A percentile compares a stretch with the other conserved stretches of the same genome.
phyloP scores from a whole-genome alignment of 495 filamentous ascomycete species.

The Trichoderma virens region DNA sequence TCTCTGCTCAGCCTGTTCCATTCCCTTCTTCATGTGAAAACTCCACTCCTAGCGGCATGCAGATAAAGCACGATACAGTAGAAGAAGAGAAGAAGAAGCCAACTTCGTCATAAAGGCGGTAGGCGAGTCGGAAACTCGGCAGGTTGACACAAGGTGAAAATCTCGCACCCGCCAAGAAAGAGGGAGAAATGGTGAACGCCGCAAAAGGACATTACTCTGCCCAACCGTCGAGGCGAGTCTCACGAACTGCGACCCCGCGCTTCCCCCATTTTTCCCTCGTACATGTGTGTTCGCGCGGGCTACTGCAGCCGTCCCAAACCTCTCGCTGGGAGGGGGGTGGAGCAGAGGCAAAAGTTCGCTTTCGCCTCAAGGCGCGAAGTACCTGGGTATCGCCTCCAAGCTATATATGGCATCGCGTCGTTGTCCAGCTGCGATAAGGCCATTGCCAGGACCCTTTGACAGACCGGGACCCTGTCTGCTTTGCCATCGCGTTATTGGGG shows the following conservation, averaged over 20 bases:
- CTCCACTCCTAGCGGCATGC: not conserved
- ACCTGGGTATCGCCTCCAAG: not conserved
- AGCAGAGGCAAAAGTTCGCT: slow-evolving; percentile 5
- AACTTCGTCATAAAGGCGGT: not conserved
- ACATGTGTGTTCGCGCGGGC: not conserved
- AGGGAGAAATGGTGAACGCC: not conserved
- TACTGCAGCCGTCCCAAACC: not conserved
- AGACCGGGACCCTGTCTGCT: not conserved
- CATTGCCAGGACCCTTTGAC: not conserved
- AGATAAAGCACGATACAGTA: not conserved
- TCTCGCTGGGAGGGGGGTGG: not conserved
- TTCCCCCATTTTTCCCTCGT: not conserved
- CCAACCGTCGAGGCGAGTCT: not conserved
- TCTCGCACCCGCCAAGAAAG: not conserved
- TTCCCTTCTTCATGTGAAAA: not conserved
- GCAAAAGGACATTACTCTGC: not conserved
- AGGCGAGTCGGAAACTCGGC: not conserved
- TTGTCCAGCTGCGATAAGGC: not conserved
- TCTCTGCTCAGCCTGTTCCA: not conserved
- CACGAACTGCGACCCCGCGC: not conserved
- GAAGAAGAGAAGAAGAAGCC: not conserved
- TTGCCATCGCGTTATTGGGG: not conserved
- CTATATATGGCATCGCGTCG: not conserved
- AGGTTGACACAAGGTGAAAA: not conserved
- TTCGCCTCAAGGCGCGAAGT: not conserved